These are phyloP conservation scores for Amanita polypyramis DNA, from an alignment of 768 basidiomycete species.

Conservation along the genomic window DNA sequence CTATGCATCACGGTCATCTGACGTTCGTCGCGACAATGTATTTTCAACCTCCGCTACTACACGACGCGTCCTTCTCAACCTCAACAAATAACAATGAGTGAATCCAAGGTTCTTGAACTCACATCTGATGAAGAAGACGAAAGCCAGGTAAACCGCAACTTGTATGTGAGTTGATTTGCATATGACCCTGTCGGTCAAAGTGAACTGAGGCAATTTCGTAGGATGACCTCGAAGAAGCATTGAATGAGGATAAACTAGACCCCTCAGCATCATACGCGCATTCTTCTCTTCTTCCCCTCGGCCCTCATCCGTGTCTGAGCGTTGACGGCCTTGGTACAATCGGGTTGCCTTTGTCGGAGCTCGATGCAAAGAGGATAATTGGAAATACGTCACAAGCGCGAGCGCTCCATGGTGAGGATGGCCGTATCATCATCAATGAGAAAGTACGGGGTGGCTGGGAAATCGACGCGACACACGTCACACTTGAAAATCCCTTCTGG, in stretches of 20 bases:
- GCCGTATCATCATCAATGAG: conserved; percentile 18
- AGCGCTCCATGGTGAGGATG: conserved; percentile 22
- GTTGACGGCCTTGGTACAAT: conserved; percentile 27
- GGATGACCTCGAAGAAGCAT: conserved; percentile 15
- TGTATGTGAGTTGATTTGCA: no score
- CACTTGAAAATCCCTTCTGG: conserved; percentile 16
- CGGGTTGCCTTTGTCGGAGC: conserved; percentile 25
- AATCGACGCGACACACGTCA: conserved; percentile 17
- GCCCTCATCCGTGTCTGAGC: conserved; percentile 26
- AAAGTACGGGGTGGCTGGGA: conserved; percentile 24
- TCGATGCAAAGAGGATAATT: conserved; percentile 23
- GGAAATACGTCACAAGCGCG: conserved; percentile 16
- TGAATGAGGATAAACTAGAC: conserved; percentile 11
- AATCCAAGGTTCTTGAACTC: no score
- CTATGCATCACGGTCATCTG: no score
- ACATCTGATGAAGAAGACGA: no score
- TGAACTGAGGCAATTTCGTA: conserved; percentile 2
- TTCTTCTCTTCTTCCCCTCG: conserved; percentile 13
- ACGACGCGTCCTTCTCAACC: no score
- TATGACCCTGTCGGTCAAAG: no score
- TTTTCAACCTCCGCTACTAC: no score
- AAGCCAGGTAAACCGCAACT: no score
- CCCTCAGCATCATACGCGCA: conserved; percentile 18
- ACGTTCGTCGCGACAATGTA: no score
- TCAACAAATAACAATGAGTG: no score